A percentile compares a stretch with the other conserved stretches of the same genome.
Conservation (phyloP, 352 stramenopile species). For the Phytophthora ramorum region DNA sequence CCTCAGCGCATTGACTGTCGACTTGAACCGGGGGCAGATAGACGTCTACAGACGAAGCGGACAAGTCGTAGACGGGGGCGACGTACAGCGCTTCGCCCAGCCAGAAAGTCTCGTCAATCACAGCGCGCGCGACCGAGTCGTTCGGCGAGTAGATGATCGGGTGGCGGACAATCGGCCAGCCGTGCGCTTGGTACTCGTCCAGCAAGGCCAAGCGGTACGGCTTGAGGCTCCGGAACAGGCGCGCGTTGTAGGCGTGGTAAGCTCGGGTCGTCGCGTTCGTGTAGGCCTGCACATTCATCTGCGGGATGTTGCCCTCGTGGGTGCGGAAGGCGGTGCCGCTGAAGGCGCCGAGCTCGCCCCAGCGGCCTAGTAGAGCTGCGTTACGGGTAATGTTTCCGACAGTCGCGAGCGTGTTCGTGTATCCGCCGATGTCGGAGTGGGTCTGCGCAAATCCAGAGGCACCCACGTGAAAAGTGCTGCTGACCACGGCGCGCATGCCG, state of each 20-base stretch:
- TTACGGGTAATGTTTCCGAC: slow-evolving; percentile 37
- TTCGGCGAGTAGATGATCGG: slow-evolving; percentile 33
- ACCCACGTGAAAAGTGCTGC: slow-evolving; percentile 31
- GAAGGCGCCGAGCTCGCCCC: slow-evolving; percentile 35
- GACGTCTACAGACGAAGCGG: slow-evolving; percentile 26
- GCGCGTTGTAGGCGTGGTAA: slow-evolving; percentile 36
- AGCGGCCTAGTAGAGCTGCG: slow-evolving; percentile 29
- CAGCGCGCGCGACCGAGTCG: slow-evolving; percentile 13
- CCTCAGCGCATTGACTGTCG: slow-evolving; percentile 19
- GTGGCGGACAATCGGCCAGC: slow-evolving; percentile 34
- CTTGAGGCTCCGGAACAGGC: slow-evolving; percentile 37
- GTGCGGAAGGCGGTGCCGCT: slow-evolving; percentile 34
- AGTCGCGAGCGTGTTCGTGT: slow-evolving; percentile 32
- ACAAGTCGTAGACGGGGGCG: slow-evolving; percentile 35
- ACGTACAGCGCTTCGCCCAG: slow-evolving; percentile 36
- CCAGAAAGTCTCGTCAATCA: slow-evolving; percentile 40
- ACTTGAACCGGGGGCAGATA: slow-evolving; percentile 37
- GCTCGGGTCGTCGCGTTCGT: slow-evolving; percentile 27
- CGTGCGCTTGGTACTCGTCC: slow-evolving; percentile 27
- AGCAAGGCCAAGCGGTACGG: slow-evolving; percentile 30
- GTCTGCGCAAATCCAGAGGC: slow-evolving; percentile 32
- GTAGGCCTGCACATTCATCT: slow-evolving; percentile 39
- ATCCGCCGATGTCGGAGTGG: slow-evolving; percentile 37
- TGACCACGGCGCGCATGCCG: slow-evolving; percentile 34
- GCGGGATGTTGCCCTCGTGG: slow-evolving; percentile 38